These are phyloP conservation scores for Fusarium hostae DNA, from an alignment of 2,329 filamentous ascomycete genomes.

Conservation along the genomic window DNA sequence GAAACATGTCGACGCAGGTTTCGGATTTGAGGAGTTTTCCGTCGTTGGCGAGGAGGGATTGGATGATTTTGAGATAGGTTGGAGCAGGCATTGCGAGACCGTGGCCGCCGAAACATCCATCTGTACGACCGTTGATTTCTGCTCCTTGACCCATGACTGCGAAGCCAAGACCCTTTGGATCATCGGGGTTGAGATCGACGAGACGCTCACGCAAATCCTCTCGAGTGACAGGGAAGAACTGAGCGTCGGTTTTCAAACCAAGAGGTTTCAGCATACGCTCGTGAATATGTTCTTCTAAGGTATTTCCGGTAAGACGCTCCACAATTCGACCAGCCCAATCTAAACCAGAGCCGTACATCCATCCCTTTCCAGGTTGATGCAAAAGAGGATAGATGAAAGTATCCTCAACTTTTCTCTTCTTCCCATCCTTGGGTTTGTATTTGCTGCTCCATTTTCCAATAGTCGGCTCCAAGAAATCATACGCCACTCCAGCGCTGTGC, in stretches of 20 bases:
- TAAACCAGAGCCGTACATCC: conserved; percentile 61
- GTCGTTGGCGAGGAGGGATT: conserved; percentile 60
- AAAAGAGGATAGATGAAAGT: conserved; percentile 57
- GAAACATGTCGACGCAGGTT: conserved; percentile 59
- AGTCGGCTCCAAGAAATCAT: conserved; percentile 55
- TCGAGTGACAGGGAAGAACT: conserved; percentile 53
- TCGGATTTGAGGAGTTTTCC: conserved; percentile 56
- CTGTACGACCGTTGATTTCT: conserved; percentile 47
- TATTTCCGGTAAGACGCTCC: conserved; percentile 57
- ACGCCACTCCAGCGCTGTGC: conserved; percentile 61
- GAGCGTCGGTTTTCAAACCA: conserved; percentile 50
- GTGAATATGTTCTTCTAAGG: conserved; percentile 57
- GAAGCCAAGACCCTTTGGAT: conserved; percentile 49
- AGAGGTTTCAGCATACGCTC: conserved; percentile 58
- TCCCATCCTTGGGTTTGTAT: conserved; percentile 35
- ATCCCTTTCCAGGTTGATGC: conserved; percentile 62
- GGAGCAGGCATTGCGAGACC: conserved; percentile 52
- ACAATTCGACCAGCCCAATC: conserved; percentile 66
- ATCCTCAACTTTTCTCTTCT: conserved; percentile 52
- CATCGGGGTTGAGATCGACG: conserved; percentile 53
- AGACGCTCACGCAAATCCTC: conserved; percentile 50
- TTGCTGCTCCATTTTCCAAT: conserved; percentile 51
- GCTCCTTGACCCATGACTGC: conserved; percentile 50
- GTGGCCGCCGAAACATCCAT: conserved; percentile 58
- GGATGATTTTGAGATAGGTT: conserved; percentile 58